Conservation (phyloP, 2,329 filamentous ascomycete genomes). For the Tympanopsis confertula region DNA sequence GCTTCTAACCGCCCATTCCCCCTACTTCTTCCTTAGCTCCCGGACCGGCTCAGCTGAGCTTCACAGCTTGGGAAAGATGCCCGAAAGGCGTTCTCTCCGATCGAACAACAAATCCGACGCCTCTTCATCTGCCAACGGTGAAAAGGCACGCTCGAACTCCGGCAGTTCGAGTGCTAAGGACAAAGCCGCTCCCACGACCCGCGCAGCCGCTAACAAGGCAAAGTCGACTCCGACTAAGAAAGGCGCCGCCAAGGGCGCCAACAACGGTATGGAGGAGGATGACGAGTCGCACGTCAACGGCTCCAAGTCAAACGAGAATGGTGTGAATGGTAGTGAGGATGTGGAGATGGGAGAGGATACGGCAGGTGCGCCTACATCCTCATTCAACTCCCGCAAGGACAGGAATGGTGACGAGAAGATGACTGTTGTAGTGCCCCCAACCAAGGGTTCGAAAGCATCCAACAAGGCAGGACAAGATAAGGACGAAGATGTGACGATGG, state of each 20-base stretch:
- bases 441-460: conserved; percentile 39
- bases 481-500: conserved; percentile 64
- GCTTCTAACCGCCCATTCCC: background rate
- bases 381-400: conserved; percentile 1
- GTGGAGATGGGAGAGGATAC: conserved; percentile 34
- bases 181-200: background rate
- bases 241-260: background rate
- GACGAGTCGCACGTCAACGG: conserved; percentile 29
- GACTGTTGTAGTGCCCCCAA: conserved; percentile 68
- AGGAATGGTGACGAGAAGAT: conserved; percentile 64
- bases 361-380: conserved; percentile 1
- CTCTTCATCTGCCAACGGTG: background rate
- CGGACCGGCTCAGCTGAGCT: background rate
- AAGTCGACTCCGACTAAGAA: background rate
- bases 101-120: conserved; percentile 1
- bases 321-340: conserved; percentile 31
- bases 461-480: conserved; percentile 24
- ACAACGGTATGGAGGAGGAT: conserved; percentile 15
- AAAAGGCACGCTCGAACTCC: background rate
- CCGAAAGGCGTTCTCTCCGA: background rate
- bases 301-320: conserved; percentile 27
- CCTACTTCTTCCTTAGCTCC: background rate
- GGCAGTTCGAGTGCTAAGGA: background rate
- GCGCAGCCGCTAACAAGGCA: background rate
- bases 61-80: background rate